These are phyloP conservation scores for Citrullus mucosospermus DNA, from an alignment of 306 rosid species.

Conservation along the genomic window DNA sequence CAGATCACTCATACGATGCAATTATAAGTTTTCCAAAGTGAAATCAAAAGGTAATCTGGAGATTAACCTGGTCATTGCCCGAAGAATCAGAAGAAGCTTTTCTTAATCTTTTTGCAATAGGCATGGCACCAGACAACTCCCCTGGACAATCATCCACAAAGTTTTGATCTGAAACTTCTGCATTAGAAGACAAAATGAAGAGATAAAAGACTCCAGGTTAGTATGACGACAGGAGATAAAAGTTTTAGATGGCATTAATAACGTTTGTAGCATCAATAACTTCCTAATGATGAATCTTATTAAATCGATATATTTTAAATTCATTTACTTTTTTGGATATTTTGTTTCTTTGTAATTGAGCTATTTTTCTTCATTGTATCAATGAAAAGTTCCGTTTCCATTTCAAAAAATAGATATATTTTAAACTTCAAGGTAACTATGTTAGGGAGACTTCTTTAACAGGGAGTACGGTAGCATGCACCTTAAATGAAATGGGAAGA, in stretches of 20 bases:
- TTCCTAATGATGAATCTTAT: not conserved
- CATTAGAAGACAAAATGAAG: conserved; percentile 7
- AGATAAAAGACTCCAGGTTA: not conserved
- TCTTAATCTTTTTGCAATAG: conserved; percentile 43
- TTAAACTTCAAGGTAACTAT: not conserved
- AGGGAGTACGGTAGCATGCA: not conserved
- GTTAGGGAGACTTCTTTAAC: not conserved
- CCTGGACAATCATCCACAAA: conserved; percentile 36
- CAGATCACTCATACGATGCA: not conserved
- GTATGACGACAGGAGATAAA: not conserved
- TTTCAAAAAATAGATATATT: not conserved
- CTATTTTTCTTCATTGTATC: no score
- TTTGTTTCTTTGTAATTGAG: no score
- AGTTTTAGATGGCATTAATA: not conserved
- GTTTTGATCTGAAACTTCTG: conserved; percentile 77
- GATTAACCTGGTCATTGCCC: conserved; percentile 34
- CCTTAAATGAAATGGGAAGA: not conserved
- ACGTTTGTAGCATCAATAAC: not conserved
- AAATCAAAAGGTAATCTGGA: not conserved
- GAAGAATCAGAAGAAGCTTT: conserved; percentile 24
- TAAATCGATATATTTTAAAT: not conserved
- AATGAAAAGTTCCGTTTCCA: no score
- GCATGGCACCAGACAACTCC: conserved; percentile 30
- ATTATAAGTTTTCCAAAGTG: not conserved
- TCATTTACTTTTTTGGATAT: not conserved